Percentiles rank a stretch among this genome's conserved stretches.
Conservation (phyloP, 257 asterid species). For the Fraxinus excelsior region DNA sequence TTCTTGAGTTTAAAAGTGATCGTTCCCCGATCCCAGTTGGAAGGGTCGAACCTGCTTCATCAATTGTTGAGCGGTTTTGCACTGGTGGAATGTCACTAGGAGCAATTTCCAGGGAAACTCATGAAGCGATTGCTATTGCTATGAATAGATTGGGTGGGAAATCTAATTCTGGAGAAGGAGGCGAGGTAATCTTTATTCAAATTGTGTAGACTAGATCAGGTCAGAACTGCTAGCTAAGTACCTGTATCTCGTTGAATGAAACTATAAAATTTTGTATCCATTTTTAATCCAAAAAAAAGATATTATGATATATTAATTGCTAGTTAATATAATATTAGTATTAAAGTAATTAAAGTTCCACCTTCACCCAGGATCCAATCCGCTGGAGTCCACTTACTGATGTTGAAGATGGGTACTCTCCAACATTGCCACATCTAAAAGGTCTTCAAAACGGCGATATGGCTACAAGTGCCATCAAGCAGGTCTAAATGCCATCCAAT, state of each 20-base stretch:
- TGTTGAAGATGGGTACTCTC: slow-evolving; percentile 96
- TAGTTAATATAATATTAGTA: too few species aligned
- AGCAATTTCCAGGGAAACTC: slow-evolving; percentile 99
- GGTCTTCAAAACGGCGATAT: slow-evolving; percentile 99
- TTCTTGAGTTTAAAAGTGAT: slow-evolving; percentile 80
- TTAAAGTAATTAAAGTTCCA: slow-evolving; percentile 13
- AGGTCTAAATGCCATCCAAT: slow-evolving; percentile 43
- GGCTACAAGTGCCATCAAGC: slow-evolving; percentile 98
- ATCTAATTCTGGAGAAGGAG: slow-evolving; percentile 99
- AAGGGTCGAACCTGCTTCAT: slow-evolving; percentile 84
- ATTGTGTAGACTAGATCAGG: neutral
- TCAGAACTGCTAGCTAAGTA: neutral
- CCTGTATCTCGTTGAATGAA: neutral
- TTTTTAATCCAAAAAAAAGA: neutral
- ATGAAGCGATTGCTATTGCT: slow-evolving; percentile 97
- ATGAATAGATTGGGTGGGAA: slow-evolving; percentile 97
- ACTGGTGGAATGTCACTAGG: slow-evolving; percentile 99
- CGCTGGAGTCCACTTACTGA: slow-evolving; percentile 98
- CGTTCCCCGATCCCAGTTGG: slow-evolving; percentile 94
- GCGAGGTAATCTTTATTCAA: slow-evolving; percentile 67
- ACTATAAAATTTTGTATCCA: neutral
- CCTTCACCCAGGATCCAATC: slow-evolving; percentile 76
- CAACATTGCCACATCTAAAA: slow-evolving; percentile 94
- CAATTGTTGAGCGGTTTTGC: slow-evolving; percentile 92
- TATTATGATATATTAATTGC: neutral